Conservation (phyloP, 2,329 filamentous ascomycete genomes). For the Gaeumannomyces sp. region DNA sequence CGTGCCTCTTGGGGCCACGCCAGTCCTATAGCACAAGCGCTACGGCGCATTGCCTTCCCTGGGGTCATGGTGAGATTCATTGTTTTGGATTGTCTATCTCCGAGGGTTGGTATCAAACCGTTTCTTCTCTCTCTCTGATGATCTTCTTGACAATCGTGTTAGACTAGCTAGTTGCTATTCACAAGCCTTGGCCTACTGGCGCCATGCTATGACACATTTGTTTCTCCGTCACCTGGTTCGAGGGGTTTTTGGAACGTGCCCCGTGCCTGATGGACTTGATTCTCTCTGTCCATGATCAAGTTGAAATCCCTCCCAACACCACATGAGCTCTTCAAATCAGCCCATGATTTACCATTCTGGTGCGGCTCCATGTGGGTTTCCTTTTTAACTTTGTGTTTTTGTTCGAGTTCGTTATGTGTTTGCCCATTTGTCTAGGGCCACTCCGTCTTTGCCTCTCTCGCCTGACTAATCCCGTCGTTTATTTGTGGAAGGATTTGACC, state of each 20-base stretch:
- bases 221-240: no score
- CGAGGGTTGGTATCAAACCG: neutral
- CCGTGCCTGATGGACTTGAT: no score
- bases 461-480: conserved; percentile 11
- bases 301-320: no score
- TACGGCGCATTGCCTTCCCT: neutral
- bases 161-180: neutral
- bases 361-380: neutral
- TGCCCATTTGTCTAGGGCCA: neutral
- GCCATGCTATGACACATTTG: no score
- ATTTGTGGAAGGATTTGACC: conserved; percentile 76
- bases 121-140: neutral
- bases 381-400: neutral
- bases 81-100: neutral
- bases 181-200: neutral
- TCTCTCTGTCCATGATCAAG: no score
- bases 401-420: neutral
- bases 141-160: neutral
- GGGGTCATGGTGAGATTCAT: neutral
- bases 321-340: no score
- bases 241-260: no score
- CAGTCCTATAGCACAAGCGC: neutral
- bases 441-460: neutral
- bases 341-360: neutral
- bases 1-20: conserved; percentile 1